Evolutionary conservation across 2,329 filamentous ascomycete species (phyloP).

Genomic region (Diaporthe humulicola): DNA sequence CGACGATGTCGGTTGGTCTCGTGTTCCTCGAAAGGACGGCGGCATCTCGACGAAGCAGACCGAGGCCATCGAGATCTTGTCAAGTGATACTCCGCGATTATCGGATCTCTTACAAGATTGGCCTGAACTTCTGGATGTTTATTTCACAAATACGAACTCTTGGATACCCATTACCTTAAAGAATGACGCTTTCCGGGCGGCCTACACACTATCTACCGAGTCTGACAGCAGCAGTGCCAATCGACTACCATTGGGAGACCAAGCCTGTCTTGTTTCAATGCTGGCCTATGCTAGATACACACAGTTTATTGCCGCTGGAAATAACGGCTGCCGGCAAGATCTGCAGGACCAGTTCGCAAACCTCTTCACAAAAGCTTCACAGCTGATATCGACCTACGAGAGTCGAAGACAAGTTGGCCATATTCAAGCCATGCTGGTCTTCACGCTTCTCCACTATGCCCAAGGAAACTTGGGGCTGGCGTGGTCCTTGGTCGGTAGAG

Average conservation of each 20-base stretch:
- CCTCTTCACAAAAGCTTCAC: neutral
- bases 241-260: neutral
- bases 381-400: conserved; percentile 1
- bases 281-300: conserved; percentile 15
- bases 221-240: neutral
- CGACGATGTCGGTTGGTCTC: neutral
- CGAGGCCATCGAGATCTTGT: too few relatives aligned
- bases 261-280: neutral
- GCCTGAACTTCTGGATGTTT: conserved; percentile 15
- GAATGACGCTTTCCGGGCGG: conserved; percentile 3
- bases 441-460: conserved; percentile 5
- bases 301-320: neutral
- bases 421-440: conserved; percentile 16
- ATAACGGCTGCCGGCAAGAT: neutral
- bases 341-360: neutral
- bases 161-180: conserved; percentile 11
- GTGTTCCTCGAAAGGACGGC: neutral
- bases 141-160: conserved; percentile 1
- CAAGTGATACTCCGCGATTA: neutral
- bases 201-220: neutral
- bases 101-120: neutral
- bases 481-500: conserved; percentile 6
- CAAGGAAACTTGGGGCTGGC: conserved; percentile 1
- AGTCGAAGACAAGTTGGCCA: neutral
- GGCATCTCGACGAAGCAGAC: neutral